phyloP scores from a whole-genome alignment of 2,329 filamentous ascomycete genomes.

The Ilyonectria mors-panacis region DNA sequence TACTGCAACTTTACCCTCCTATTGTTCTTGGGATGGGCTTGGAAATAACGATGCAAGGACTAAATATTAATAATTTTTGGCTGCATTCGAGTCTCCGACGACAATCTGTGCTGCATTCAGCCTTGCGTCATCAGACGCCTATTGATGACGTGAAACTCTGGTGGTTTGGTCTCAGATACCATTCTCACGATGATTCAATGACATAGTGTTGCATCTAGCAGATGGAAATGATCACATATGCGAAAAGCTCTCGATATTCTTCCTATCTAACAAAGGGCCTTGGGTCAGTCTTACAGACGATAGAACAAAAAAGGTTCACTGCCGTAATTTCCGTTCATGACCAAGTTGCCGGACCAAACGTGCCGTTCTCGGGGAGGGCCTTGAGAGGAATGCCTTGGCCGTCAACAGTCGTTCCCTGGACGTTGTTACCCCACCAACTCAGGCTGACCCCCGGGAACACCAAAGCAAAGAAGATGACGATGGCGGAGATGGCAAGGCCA shows the following conservation, averaged over 20 bases:
- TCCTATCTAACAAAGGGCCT: no score
- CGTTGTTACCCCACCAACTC: constrained; percentile 37
- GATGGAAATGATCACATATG: no score
- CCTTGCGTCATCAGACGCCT: no score
- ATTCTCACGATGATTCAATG: not conserved
- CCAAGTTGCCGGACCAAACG: constrained; percentile 32
- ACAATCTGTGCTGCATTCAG: no score
- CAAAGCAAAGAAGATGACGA: constrained; percentile 34
- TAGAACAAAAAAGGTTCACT: no score
- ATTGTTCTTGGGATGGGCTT: not conserved
- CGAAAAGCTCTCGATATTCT: no score
- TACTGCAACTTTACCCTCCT: not conserved
- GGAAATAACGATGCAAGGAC: not conserved
- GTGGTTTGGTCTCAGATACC: no score
- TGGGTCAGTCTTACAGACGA: no score
- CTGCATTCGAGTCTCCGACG: not conserved
- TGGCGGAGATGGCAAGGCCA: constrained; percentile 30
- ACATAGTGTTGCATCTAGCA: no score
- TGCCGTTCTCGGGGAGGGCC: constrained; percentile 17
- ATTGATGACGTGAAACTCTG: not conserved
- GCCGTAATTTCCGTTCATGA: not conserved
- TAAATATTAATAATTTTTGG: not conserved
- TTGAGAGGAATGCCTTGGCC: constrained; percentile 27
- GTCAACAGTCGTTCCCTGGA: constrained; percentile 28
- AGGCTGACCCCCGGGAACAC: constrained; percentile 25